Conservation (phyloP, 176 grass and related monocot genomes). For the Zea mays region DNA sequence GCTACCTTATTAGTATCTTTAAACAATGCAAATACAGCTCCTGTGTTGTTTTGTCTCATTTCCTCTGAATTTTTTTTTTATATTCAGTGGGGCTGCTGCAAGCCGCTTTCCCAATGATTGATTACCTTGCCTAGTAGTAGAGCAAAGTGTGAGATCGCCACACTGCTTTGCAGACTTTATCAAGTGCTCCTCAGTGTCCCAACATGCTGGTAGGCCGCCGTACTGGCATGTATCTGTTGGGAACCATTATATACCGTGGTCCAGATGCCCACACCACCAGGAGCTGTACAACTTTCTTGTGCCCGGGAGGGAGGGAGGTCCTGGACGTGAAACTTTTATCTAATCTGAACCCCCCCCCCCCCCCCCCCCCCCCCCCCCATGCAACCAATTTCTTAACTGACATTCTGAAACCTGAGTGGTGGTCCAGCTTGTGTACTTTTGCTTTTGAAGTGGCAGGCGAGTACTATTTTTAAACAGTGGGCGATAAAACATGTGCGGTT, state of each 20-base stretch:
- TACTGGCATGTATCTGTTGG: constrained; percentile 42
- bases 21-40: constrained; percentile 1
- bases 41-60: constrained; percentile 21
- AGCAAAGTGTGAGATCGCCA: constrained; percentile 32
- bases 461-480: constrained; percentile 36
- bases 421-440: constrained; percentile 40
- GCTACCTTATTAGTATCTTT: constrained; percentile 2
- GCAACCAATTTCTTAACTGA: constrained; percentile 39
- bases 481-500: constrained; percentile 5
- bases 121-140: constrained; percentile 24
- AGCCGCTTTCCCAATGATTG: constrained; percentile 36
- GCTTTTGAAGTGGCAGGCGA: constrained; percentile 26
- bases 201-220: constrained; percentile 37
- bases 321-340: constrained; percentile 40
- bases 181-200: constrained; percentile 39
- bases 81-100: background rate
- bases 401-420: constrained; percentile 43
- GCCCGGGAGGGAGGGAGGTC: constrained; percentile 36
- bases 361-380: background rate
- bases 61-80: background rate
- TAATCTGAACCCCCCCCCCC: constrained; percentile 12
- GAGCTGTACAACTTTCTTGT: constrained; percentile 44
- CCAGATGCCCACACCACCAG: constrained; percentile 41
- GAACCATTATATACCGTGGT: constrained; percentile 48
- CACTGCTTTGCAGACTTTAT: constrained; percentile 40